Evolutionary conservation across 495 filamentous ascomycete genomes (phyloP).

Genomic region (Pyrenula aspistea): DNA sequence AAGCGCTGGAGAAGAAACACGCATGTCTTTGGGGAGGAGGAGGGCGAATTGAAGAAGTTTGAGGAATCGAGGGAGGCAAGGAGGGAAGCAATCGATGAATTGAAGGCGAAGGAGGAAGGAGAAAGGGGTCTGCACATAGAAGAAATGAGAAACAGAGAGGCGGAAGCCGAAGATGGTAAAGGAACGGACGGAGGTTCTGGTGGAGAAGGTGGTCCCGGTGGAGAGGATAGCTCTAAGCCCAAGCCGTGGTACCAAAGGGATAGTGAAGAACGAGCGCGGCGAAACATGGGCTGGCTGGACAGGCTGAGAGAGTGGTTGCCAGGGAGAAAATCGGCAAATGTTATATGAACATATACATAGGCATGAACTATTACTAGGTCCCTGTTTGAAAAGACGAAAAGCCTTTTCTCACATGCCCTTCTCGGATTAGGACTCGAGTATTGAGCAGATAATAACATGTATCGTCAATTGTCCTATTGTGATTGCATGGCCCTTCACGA

Average conservation of each 20-base stretch:
- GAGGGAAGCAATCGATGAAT: constrained; percentile 14
- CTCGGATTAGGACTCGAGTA: too few species aligned
- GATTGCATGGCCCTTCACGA: too few species aligned
- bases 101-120: constrained; percentile 10
- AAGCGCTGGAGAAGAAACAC: constrained; percentile 2
- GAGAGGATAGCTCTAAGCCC: constrained; percentile 15
- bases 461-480: too few species aligned
- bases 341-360: background rate
- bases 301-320: background rate
- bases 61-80: background rate
- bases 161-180: constrained; percentile 18
- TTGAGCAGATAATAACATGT: too few species aligned
- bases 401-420: too few species aligned
- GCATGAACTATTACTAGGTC: too few species aligned
- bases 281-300: background rate
- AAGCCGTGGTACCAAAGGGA: constrained; percentile 6
- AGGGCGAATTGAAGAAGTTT: constrained; percentile 2
- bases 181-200: constrained; percentile 17
- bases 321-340: constrained; percentile 4
- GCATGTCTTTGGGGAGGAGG: constrained; percentile 28
- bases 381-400: background rate
- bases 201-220: constrained; percentile 14
- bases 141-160: too few species aligned
- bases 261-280: background rate
- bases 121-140: too few species aligned